These are phyloP conservation scores for Hyphopichia burtonii DNA, from an alignment of 1,139 yeast genomes.

Conservation along the genomic window DNA sequence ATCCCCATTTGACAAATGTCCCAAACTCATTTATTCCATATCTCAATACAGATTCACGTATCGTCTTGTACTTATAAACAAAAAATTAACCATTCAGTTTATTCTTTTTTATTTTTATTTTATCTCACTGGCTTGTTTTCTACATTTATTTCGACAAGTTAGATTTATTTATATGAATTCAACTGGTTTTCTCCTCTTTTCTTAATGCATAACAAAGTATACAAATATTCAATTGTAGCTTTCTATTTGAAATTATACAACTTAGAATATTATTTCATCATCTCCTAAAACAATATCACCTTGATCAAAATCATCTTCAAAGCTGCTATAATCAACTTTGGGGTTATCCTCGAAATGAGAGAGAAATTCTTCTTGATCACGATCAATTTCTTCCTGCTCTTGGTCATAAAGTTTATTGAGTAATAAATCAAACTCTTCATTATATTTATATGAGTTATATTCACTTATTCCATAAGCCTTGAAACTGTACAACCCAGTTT, in stretches of 20 bases:
- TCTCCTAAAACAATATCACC: constrained; percentile 1
- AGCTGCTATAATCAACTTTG: background rate
- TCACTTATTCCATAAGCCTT: constrained; percentile 43
- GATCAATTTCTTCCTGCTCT: constrained; percentile 3
- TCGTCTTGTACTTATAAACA: background rate
- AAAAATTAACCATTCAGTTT: background rate
- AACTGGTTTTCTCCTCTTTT: background rate
- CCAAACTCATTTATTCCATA: background rate
- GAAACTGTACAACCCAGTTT: constrained; percentile 26
- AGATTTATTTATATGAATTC: background rate
- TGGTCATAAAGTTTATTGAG: constrained; percentile 4
- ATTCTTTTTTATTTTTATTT: background rate
- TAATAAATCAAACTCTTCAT: constrained; percentile 23
- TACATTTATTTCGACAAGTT: background rate
- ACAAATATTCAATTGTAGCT: background rate
- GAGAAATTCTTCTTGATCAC: background rate
- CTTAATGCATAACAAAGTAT: background rate
- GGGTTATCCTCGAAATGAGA: too few relatives aligned
- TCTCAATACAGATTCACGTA: background rate
- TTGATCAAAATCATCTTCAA: background rate
- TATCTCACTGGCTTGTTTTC: background rate
- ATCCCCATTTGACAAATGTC: too few relatives aligned
- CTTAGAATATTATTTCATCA: constrained; percentile 2
- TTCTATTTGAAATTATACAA: background rate
- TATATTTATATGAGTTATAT: constrained; percentile 25